Base-by-base conservation (phyloP, 2,329 filamentous ascomycete genomes). In the Macrophomina phaseolina region DNA sequence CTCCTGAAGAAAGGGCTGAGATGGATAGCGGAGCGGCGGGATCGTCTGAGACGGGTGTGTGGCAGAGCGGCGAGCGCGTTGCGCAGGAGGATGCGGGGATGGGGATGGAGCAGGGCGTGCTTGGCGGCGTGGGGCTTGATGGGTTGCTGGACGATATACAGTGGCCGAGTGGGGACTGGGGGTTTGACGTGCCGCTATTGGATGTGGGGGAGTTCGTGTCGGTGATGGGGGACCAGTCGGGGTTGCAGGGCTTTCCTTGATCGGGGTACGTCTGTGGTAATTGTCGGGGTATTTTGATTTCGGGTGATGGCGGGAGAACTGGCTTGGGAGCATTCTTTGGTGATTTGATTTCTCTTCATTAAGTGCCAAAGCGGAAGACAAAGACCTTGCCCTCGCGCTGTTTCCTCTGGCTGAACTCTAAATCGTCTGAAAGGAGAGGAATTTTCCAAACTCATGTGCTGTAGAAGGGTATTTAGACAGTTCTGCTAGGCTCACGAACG, bases 151-250 rank as follows among this genome's bases (percentile, higher is more conserved):
- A 63, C 8, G 28, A 51, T 6, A 5, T 63, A 2, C 32, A 30
- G 14, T 30, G 32, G 32, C 60, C 60, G 36, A 51, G 28, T n/a
- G 51, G 51, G 18, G 60, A 63, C 16, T 63, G 60, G 60, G 60
- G 60, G 1, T 14, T 63, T 8, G 60, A 63, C n/a, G 40, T 63
- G 2, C 51, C 60, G 12, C 0, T 63, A 18, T 12, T 63, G 45
- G 60, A 63, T 8, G n/a, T 63, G 14, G 60, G 51, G n/a, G 32
- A 36, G 6, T 63, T 63, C 34, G 60, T 63, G 23, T 52, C 60
- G 9, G 48, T 42, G 2, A 51, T 51, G 48, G 60, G 60, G 8
- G 40, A 4, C 34, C 60, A 63, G 9, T 18, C 16, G 11, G 48
- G n/a, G 2, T 40, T 51, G 9, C 16, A 40, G 5, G 48, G 8